Conservation (phyloP, 352 stramenopile genomes). For the Globisporangium ultimum region DNA sequence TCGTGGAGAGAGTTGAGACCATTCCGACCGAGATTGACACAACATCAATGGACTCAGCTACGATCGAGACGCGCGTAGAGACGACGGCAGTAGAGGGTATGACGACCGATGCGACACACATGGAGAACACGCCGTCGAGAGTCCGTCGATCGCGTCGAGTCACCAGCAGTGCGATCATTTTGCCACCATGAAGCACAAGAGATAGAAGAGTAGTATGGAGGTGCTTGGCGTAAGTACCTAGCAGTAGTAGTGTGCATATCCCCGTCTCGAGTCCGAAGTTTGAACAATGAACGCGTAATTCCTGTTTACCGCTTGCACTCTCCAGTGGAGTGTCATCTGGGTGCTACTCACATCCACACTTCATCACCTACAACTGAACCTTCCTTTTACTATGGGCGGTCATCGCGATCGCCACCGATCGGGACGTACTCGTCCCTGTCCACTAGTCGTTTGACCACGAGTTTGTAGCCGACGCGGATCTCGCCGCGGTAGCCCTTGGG, state of each 20-base stretch:
- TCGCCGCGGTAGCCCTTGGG: slow-evolving; percentile 81
- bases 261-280: too few species aligned
- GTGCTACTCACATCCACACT: background rate
- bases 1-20: slow-evolving; percentile 1
- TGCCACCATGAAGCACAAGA: background rate
- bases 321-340: background rate
- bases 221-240: too few species aligned
- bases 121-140: background rate
- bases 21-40: background rate
- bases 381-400: slow-evolving; percentile 8
- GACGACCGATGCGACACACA: background rate
- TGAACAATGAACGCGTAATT: too few species aligned
- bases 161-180: background rate
- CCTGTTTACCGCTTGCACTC: slow-evolving; percentile 3
- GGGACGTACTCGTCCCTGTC: slow-evolving; percentile 26
- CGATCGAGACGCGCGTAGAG: background rate
- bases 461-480: slow-evolving; percentile 73
- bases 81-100: background rate
- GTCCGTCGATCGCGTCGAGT: background rate
- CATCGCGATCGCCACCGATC: slow-evolving; percentile 17
- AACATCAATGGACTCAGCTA: background rate
- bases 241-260: too few species aligned
- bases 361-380: background rate
- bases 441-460: slow-evolving; percentile 70
- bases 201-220: background rate